Evolutionary conservation across 345 rosid genomes (phyloP).

Genomic region (Odontarrhena argentea): DNA sequence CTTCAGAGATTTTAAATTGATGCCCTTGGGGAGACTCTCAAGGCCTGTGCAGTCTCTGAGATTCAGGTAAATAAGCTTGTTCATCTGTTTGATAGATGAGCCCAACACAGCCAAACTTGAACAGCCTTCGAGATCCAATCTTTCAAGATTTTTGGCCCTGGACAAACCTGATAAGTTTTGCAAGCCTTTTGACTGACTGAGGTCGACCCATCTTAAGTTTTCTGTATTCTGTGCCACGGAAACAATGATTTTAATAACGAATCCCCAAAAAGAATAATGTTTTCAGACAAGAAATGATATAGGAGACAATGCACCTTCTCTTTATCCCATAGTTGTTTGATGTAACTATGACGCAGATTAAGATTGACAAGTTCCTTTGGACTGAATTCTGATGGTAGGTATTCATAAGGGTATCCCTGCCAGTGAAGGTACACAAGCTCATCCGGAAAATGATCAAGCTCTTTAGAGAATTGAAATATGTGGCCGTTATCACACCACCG

Average conservation of each 20-base stretch:
- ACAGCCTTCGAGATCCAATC: slow-evolving; percentile 37
- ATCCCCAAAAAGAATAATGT: background rate
- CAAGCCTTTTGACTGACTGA: slow-evolving; percentile 34
- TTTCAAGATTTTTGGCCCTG: slow-evolving; percentile 35
- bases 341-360: slow-evolving; percentile 20
- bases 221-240: slow-evolving; percentile 25
- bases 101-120: slow-evolving; percentile 17
- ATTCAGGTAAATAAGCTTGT: slow-evolving; percentile 30
- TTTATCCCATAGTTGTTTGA: slow-evolving; percentile 41
- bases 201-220: slow-evolving; percentile 36
- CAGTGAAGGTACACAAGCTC: slow-evolving; percentile 42
- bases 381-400: slow-evolving; percentile 36
- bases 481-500: slow-evolving; percentile 8
- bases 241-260: background rate
- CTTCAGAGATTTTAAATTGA: slow-evolving; percentile 15
- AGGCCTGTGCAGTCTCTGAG: slow-evolving; percentile 37
- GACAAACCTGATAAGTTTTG: slow-evolving; percentile 36
- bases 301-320: slow-evolving; percentile 22
- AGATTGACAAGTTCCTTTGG: slow-evolving; percentile 37
- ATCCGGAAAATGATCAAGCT: slow-evolving; percentile 26
- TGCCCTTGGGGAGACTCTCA: slow-evolving; percentile 25
- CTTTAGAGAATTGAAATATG: background rate
- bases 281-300: background rate
- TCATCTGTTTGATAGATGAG: slow-evolving; percentile 21
- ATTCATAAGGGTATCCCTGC: slow-evolving; percentile 37